A percentile compares a stretch with the other conserved stretches of the same genome.
These are phyloP conservation scores for Didymella arachidicola DNA, from an alignment of 2,329 filamentous ascomycete genomes.

Conservation along the genomic window DNA sequence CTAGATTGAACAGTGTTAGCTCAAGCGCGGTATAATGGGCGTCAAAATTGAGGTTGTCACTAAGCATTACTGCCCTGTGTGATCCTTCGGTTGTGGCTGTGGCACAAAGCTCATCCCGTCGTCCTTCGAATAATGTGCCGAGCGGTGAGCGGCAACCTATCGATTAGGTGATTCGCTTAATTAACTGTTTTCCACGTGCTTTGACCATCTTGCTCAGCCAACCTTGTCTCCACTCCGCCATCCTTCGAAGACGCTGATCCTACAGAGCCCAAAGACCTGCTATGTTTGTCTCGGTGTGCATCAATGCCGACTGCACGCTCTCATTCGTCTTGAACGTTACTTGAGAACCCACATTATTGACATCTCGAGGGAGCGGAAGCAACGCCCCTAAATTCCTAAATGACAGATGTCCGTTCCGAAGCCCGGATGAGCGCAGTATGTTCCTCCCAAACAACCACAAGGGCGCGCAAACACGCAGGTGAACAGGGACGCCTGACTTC, in stretches of 20 bases:
- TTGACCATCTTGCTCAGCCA: slow-evolving; percentile 12
- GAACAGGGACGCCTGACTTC: neutral
- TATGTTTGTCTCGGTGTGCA: slow-evolving; percentile 16
- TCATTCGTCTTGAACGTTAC: slow-evolving; percentile 3
- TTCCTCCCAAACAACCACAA: slow-evolving; percentile 14
- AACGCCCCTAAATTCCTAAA: slow-evolving; percentile 6
- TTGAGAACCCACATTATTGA: slow-evolving; percentile 15
- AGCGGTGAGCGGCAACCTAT: slow-evolving; percentile 16
- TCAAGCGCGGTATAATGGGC: slow-evolving; percentile 5
- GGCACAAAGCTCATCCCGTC: neutral
- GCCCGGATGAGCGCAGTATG: slow-evolving; percentile 10
- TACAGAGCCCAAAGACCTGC: slow-evolving; percentile 15
- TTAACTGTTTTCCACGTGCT: slow-evolving; percentile 18
- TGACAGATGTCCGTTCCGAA: slow-evolving; percentile 23
- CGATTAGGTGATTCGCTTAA: slow-evolving; percentile 20
- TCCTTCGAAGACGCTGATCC: slow-evolving; percentile 14
- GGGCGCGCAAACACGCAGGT: slow-evolving; percentile 11
- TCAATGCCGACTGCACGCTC: slow-evolving; percentile 8
- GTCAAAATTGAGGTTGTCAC: slow-evolving; percentile 1
- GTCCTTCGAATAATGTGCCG: slow-evolving; percentile 5
- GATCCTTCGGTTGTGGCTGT: slow-evolving; percentile 19
- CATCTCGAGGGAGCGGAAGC: neutral
- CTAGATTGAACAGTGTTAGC: slow-evolving; percentile 1
- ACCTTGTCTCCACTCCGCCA: slow-evolving; percentile 16
- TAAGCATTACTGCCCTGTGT: slow-evolving; percentile 13